phyloP scores from a whole-genome alignment of 2,329 filamentous ascomycete genomes.

The Aspergillus brunneoviolaceus region DNA sequence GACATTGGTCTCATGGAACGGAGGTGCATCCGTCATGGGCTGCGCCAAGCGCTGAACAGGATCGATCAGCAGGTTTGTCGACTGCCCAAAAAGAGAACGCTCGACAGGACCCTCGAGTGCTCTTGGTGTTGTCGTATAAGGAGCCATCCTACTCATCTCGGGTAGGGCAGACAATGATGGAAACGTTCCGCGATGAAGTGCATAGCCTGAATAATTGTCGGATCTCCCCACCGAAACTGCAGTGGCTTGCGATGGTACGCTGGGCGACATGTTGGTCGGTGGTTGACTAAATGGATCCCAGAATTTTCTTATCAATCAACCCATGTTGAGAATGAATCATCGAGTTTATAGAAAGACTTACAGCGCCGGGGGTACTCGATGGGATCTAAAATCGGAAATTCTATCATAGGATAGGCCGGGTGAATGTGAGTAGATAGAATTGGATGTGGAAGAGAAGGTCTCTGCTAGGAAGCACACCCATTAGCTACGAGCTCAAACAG shows the following conservation, averaged over 20 bases:
- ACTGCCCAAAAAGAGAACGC: constrained; percentile 32
- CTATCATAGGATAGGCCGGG: constrained; percentile 36
- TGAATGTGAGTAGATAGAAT: constrained; percentile 36
- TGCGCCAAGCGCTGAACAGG: constrained; percentile 29
- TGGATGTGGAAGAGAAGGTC: constrained; percentile 33
- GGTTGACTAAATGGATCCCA: constrained; percentile 43
- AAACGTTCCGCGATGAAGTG: constrained; percentile 33
- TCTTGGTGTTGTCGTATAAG: constrained; percentile 35
- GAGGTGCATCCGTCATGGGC: constrained; percentile 40
- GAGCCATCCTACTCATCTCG: constrained; percentile 35
- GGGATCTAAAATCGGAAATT: constrained; percentile 38
- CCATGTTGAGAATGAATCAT: not conserved
- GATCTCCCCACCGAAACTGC: constrained; percentile 40
- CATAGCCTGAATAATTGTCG: constrained; percentile 38
- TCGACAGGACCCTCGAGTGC: constrained; percentile 34
- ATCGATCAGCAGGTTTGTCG: constrained; percentile 24
- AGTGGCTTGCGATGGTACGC: constrained; percentile 33
- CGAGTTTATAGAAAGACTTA: constrained; percentile 28
- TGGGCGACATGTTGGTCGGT: constrained; percentile 47
- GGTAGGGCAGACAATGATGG: constrained; percentile 32
- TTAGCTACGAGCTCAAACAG: constrained; percentile 1
- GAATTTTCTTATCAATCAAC: constrained; percentile 17
- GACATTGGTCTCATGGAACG: constrained; percentile 42
- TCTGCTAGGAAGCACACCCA: constrained; percentile 30
- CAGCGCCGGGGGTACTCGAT: constrained; percentile 38